phyloP scores from a whole-genome alignment of 192 early-diverging fungal genomes.

The Coemansia sp. region DNA sequence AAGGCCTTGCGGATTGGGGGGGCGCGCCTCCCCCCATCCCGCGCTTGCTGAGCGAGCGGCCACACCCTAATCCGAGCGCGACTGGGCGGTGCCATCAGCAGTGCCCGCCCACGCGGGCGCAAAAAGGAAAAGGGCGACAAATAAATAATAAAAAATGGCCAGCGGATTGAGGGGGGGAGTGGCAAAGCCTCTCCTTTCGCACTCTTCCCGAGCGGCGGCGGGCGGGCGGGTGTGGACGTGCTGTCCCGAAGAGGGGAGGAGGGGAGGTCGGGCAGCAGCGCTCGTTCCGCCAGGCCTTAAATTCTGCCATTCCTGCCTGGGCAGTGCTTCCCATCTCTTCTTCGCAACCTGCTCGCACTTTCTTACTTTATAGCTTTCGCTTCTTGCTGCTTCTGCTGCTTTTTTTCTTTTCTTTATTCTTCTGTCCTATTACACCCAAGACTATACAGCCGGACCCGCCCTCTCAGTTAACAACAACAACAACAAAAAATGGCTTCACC shows the following conservation, averaged over 20 bases:
- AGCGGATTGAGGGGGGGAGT: no score
- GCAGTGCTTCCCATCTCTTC: neutral
- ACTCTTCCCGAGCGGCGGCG: slow-evolving; percentile 1
- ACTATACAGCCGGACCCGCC: neutral
- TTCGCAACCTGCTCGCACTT: slow-evolving; percentile 1
- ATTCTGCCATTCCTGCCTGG: slow-evolving; percentile 1
- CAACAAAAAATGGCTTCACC: slow-evolving; percentile 6
- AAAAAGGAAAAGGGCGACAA: neutral
- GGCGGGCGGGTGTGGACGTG: no score
- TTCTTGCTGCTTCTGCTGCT: neutral
- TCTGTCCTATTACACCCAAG: neutral
- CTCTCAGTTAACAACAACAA: slow-evolving; percentile 1
- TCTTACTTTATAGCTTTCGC: neutral
- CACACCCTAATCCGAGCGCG: slow-evolving; percentile 2
- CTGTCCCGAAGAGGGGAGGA: neutral
- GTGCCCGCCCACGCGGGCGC: neutral
- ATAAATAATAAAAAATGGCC: no score
- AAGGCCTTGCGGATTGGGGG: slow-evolving; percentile 4
- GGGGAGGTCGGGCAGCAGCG: neutral
- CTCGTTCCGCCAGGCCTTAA: slow-evolving; percentile 8
- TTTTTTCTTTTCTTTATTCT: slow-evolving; percentile 1
- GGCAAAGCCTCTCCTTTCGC: slow-evolving; percentile 4
- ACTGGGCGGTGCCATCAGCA: no score
- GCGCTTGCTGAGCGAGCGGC: no score
- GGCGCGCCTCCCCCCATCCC: neutral